Percentiles rank a stretch among this genome's conserved stretches.
Evolutionary conservation across 2,329 filamentous ascomycete genomes (phyloP).

Genomic region (Seiridium unicorne): DNA sequence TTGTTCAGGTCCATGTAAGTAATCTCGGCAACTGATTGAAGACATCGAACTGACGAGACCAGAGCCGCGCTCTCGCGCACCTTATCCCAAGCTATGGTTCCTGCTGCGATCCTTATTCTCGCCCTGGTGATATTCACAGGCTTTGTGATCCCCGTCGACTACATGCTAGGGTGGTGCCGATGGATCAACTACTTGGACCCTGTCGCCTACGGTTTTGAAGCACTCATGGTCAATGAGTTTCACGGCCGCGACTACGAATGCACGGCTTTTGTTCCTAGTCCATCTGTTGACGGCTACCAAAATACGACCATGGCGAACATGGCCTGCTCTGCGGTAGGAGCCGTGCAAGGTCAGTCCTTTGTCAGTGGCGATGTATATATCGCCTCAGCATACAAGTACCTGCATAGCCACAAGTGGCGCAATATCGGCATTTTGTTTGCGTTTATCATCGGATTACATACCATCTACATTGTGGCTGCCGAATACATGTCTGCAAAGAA

Average conservation of each 20-base stretch:
- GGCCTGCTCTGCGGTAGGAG: conserved; percentile 53
- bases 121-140: conserved; percentile 66
- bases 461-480: conserved; percentile 57
- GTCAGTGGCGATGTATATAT: conserved; percentile 61
- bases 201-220: conserved; percentile 77
- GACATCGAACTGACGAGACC: not conserved
- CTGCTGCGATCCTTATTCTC: conserved; percentile 57
- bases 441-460: conserved; percentile 58
- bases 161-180: conserved; percentile 58
- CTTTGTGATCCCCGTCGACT: conserved; percentile 57
- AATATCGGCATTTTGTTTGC: conserved; percentile 67
- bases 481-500: conserved; percentile 64
- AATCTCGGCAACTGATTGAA: not conserved
- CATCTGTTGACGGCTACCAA: conserved; percentile 21
- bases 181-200: conserved; percentile 51
- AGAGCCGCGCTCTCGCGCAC: conserved; percentile 69
- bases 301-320: conserved; percentile 36
- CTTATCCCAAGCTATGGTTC: conserved; percentile 62
- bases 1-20: conserved; percentile 70
- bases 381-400: conserved; percentile 52
- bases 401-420: conserved; percentile 55
- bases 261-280: conserved; percentile 41
- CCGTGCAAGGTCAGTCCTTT: conserved; percentile 44
- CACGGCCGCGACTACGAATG: conserved; percentile 58
- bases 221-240: conserved; percentile 83